These are phyloP conservation scores for Elsinoe fawcettii DNA, from an alignment of 2,329 filamentous ascomycete species.

Conservation along the genomic window DNA sequence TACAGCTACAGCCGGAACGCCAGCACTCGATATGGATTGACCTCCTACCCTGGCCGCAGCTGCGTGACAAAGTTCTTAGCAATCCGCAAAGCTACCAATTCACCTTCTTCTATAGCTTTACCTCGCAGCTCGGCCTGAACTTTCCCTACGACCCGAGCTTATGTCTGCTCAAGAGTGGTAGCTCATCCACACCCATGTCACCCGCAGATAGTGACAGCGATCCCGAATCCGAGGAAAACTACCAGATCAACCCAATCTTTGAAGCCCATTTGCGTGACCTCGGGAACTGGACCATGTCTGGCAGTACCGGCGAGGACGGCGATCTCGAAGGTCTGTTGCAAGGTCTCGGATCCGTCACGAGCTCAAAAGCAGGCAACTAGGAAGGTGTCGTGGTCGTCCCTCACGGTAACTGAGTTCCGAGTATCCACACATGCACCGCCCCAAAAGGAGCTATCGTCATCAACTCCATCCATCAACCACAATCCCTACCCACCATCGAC, in stretches of 20 bases:
- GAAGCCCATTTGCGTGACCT: slow-evolving; percentile 68
- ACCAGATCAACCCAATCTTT: slow-evolving; percentile 79
- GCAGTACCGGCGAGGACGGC: slow-evolving; percentile 42
- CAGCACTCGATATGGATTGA: slow-evolving; percentile 77
- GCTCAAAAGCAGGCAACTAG: not conserved
- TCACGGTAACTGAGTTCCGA: not conserved
- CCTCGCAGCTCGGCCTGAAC: slow-evolving; percentile 65
- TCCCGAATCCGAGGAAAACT: slow-evolving; percentile 44
- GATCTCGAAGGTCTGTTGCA: slow-evolving; percentile 12
- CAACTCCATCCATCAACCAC: not conserved
- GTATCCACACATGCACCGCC: not conserved
- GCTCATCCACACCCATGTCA: slow-evolving; percentile 14
- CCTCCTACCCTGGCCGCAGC: slow-evolving; percentile 67
- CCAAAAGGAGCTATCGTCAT: not conserved
- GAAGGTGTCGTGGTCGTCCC: not conserved
- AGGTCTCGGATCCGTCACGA: slow-evolving; percentile 1
- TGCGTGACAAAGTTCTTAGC: slow-evolving; percentile 56
- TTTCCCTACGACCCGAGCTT: slow-evolving; percentile 76
- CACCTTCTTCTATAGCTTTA: slow-evolving; percentile 77
- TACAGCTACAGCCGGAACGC: slow-evolving; percentile 60
- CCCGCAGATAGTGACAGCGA: slow-evolving; percentile 21
- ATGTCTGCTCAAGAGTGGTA: slow-evolving; percentile 44
- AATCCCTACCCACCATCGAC: not conserved
- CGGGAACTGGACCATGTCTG: slow-evolving; percentile 66
- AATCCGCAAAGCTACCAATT: slow-evolving; percentile 55